Evolutionary conservation across 257 asterid genomes (phyloP), one percentile per base, ranked within the genome.

Genomic region (Mitragyna speciosa): DNA sequence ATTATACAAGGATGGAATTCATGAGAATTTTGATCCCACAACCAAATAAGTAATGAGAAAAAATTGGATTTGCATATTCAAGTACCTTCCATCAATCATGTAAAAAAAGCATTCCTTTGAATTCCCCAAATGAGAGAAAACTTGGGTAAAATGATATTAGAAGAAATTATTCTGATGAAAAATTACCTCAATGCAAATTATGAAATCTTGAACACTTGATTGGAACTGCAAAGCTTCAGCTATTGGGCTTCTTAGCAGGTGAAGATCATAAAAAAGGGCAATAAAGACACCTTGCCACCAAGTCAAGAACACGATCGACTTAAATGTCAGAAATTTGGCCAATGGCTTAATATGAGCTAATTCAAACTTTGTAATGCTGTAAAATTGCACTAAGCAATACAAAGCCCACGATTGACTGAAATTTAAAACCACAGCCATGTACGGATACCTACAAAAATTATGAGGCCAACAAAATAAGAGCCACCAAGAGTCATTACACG

Each of bases 251-350:
- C 87, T 82, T 68, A 96, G 73, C 79, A 96, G 88, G 84, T 96
- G 98, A 81, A 92, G 73, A 70, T 95, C 86, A 85, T 89, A 91
- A 73, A 94, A 85, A 82, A 94, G 91, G 85, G 97, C 97, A 84
- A 96, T 96, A 41, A 95, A 92, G 82, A 96, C 88, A 83, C 99
- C 99, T 92, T 96, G 99, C 99, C 99, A 96, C 99, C 99, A 96
- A 76, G 99, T 96, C 81, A 96, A 87, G 89, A 96, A 96, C 84
- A 96, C 99, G 67, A 96, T 96, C 59, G 99, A 96, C 92, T 96
- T 96, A 86, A 96, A 96, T 14, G 96, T 94, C 90, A 94, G 82
- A 84, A 96, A 96, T 87, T 96, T 96, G 90, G 91, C 91, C 79
- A 96, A 84, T 47, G 99, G 99, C 82, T 91, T 90, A 58, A 96